These are phyloP conservation scores for Polytrichum formosum DNA, from an alignment of 225 moss, liverwort and hornwort genomes.

Conservation along the genomic window DNA sequence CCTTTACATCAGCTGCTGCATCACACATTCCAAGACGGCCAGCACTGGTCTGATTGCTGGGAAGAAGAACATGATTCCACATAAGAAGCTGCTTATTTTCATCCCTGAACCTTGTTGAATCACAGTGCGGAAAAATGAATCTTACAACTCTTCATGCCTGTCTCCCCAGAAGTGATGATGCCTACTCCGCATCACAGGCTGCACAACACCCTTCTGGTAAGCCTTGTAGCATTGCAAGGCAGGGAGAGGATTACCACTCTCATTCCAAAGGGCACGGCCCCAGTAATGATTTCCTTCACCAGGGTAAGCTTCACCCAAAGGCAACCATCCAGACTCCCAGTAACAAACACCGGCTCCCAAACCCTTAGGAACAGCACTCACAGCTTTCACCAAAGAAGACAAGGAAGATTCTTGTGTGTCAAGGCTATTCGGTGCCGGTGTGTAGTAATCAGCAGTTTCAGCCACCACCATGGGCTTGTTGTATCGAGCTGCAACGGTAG, in stretches of 20 bases:
- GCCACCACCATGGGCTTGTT: conserved; percentile 44
- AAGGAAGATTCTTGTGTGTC: conserved; percentile 22
- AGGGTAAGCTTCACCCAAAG: conserved; percentile 50
- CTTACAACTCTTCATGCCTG: conserved; percentile 41
- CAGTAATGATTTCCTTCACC: conserved; percentile 55
- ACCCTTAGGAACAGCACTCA: conserved; percentile 35
- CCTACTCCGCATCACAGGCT: conserved; percentile 24
- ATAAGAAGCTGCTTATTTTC: no score
- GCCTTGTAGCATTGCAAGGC: conserved; percentile 39
- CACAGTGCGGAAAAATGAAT: neutral
- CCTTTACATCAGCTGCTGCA: no score
- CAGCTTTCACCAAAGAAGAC: conserved; percentile 30
- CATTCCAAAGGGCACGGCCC: conserved; percentile 52
- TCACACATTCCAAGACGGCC: no score
- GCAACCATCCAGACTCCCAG: conserved; percentile 58
- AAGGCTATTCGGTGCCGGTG: conserved; percentile 32
- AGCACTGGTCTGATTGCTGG: no score
- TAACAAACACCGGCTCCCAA: conserved; percentile 54
- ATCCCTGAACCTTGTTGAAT: no score
- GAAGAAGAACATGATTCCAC: no score
- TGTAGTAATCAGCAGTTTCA: conserved; percentile 37
- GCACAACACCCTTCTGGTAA: conserved; percentile 20
- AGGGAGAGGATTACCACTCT: conserved; percentile 43
- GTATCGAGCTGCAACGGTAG: conserved; percentile 20
- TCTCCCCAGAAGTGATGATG: conserved; percentile 32